Evolutionary conservation across 225 moss, liverwort and hornwort species (phyloP), one percentile per base, ranked within the genome.

Genomic region (Polytrichum commune): DNA sequence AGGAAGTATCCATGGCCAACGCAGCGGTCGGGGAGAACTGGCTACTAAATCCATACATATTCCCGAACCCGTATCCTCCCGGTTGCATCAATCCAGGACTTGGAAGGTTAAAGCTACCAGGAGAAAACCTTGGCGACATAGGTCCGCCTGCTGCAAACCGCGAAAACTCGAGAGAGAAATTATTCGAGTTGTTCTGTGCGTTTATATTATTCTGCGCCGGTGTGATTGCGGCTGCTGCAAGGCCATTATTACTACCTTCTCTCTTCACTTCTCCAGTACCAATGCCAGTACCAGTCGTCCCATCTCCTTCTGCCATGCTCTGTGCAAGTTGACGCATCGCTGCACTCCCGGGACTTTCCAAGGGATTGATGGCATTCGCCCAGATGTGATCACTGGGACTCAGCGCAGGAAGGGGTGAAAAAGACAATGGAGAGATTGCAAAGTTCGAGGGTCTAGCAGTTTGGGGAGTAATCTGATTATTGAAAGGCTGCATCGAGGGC

Each of bases 1-100:
- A 96, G 55, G 85, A 75, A 29, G 88, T 87, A 69, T 96, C 96
- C 85, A 85, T 82, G 26, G 89, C 80, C 75, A 79, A 58, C 10
- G 73, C 80, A 29, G 84, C 71, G 2, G 81, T 74, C 0, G 95
- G 90, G 6, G 93, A 89, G 83, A 88, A 86, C 8, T 84, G 72
- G 19, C 76, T 75, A 53, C 91, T 82, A 77, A 87, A 86, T 9
- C 84, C 84, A 57, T 76, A 92, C 66, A 81, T 60, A 60, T 71
- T 89, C 63, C 82, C 83, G 7, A 93, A 80, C 28, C 86, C 91
- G 53, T 83, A 93, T 30, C 85, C 90, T 30, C 85, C 90, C 1
- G 86, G 78, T 8, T 80, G 65, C 82, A 85, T 80, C 4, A 46
- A 35, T 24, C 80, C 88, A 0, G 85, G 90, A 53, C 84, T 83